phyloP scores from a whole-genome alignment of 352 stramenopile species.

The Thraustotheca clavata region DNA sequence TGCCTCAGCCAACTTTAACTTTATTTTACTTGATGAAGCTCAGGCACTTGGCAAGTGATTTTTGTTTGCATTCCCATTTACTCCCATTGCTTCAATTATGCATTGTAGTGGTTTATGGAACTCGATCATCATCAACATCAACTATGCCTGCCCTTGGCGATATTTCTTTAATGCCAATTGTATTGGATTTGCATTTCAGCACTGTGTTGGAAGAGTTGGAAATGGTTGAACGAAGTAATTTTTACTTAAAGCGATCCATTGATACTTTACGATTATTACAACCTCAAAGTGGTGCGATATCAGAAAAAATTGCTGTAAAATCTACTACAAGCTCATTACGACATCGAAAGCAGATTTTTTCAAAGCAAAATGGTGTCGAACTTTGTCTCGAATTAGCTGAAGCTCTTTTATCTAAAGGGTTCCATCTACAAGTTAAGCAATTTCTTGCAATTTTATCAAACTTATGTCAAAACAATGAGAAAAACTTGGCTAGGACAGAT shows the following conservation, averaged over 20 bases:
- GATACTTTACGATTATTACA: slow-evolving; percentile 3
- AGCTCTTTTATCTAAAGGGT: background rate
- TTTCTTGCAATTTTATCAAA: background rate
- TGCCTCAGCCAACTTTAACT: slow-evolving; percentile 46
- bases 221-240: background rate
- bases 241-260: slow-evolving; percentile 9
- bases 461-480: slow-evolving; percentile 2
- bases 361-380: slow-evolving; percentile 4
- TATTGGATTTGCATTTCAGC: slow-evolving; percentile 6
- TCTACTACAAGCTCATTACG: background rate
- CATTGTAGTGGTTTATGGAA: slow-evolving; percentile 26
- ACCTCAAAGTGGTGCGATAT: background rate
- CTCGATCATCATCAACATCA: background rate
- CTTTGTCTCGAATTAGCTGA: slow-evolving; percentile 5
- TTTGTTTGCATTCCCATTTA: slow-evolving; percentile 29
- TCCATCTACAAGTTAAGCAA: slow-evolving; percentile 15
- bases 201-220: background rate
- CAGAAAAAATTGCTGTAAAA: background rate
- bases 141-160: background rate
- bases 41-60: slow-evolving; percentile 29
- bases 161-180: background rate
- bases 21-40: slow-evolving; percentile 40
- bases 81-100: slow-evolving; percentile 42
- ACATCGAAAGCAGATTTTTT: background rate
- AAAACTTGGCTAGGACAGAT: background rate